A percentile compares a stretch with the other conserved stretches of the same genome.
phyloP scores from a whole-genome alignment of 2,329 filamentous ascomycete species.

The Aspergillus unguis region DNA sequence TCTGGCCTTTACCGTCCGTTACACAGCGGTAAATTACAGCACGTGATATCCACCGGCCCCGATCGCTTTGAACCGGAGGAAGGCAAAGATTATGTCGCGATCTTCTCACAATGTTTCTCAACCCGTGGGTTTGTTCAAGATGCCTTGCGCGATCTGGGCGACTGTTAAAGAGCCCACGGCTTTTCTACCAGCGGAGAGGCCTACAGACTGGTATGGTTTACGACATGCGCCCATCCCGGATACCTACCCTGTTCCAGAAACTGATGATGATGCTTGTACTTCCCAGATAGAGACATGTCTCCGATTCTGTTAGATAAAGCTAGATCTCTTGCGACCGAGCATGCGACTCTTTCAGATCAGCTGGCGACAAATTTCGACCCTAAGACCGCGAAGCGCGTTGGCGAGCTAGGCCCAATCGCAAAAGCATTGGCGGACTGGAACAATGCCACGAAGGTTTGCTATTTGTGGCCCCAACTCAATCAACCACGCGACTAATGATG shows the following conservation, averaged over 20 bases:
- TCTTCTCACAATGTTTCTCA: conserved; percentile 36
- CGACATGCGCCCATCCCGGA: not conserved
- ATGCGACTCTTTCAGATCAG: conserved; percentile 51
- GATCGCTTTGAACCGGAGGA: not conserved
- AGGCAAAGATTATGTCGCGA: not conserved
- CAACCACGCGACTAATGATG: not conserved
- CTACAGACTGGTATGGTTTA: conserved; percentile 35
- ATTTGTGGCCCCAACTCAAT: not conserved
- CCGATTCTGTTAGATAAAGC: conserved; percentile 56
- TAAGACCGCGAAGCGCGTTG: conserved; percentile 55
- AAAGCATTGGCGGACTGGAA: conserved; percentile 57
- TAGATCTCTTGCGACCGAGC: conserved; percentile 54
- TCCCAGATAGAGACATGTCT: conserved; percentile 43
- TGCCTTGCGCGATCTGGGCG: conserved; percentile 43
- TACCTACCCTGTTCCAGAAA: not conserved
- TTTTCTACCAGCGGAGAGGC: conserved; percentile 21
- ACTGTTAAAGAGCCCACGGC: conserved; percentile 26
- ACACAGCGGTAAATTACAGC: conserved; percentile 11
- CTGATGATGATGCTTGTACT: conserved; percentile 1
- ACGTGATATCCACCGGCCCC: conserved; percentile 3
- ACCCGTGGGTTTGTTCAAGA: conserved; percentile 47
- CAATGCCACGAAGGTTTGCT: conserved; percentile 53
- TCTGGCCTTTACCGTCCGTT: conserved; percentile 37
- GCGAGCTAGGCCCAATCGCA: conserved; percentile 53
- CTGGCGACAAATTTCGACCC: conserved; percentile 56